phyloP scores from a whole-genome alignment of 1,284 basidiomycete species.

The Microbotryum saponariae region DNA sequence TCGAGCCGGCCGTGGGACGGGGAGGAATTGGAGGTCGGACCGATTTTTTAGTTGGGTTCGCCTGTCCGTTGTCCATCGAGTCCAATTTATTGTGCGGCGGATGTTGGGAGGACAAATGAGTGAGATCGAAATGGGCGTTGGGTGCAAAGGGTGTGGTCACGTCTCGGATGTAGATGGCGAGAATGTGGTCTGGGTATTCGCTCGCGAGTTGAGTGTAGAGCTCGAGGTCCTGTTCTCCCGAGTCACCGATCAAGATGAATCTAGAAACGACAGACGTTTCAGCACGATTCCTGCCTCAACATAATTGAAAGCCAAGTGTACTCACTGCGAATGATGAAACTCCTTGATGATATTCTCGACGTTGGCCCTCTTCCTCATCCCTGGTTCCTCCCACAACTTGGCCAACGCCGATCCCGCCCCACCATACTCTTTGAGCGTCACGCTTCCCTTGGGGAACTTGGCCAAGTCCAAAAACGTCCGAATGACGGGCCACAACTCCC shows the following conservation, averaged over 20 bases:
- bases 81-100: neutral
- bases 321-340: conserved; percentile 46
- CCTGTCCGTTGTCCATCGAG: neutral
- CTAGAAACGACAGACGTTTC: conserved; percentile 46
- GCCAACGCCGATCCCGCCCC: conserved; percentile 58
- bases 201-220: conserved; percentile 49
- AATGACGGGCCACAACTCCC: conserved; percentile 72
- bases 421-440: conserved; percentile 65
- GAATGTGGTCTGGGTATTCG: conserved; percentile 54
- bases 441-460: conserved; percentile 56
- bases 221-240: conserved; percentile 81
- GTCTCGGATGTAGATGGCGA: conserved; percentile 68
- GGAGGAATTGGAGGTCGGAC: neutral
- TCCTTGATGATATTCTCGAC: conserved; percentile 58
- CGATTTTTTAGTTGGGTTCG: neutral
- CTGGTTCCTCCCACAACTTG: conserved; percentile 63
- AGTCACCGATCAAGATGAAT: conserved; percentile 79
- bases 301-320: neutral
- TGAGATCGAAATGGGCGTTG: neutral
- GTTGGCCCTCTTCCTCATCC: conserved; percentile 65
- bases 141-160: conserved; percentile 45
- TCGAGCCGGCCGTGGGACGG: neutral
- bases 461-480: conserved; percentile 66
- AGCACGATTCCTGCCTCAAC: neutral
- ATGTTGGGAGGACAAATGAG: neutral